phyloP scores from a whole-genome alignment of 345 rosid genomes.

The Crucihimalaya himalaica region DNA sequence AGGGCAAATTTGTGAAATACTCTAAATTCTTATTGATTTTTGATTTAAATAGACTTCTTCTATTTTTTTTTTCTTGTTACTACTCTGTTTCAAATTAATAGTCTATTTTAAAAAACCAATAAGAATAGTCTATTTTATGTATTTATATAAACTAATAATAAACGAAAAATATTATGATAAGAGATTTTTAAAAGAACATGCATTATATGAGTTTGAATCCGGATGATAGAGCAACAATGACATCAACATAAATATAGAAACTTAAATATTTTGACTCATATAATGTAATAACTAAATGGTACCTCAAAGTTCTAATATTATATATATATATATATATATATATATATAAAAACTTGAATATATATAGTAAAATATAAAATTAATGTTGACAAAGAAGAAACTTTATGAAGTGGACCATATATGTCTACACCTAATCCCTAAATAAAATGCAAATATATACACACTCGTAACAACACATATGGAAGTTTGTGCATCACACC shows the following conservation, averaged over 20 bases:
- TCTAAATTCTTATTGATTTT: too few species aligned
- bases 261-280: neutral
- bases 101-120: too few species aligned
- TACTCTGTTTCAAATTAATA: too few species aligned
- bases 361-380: neutral
- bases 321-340: too few species aligned
- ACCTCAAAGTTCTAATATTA: neutral
- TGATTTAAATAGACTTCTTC: too few species aligned
- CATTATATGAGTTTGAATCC: neutral
- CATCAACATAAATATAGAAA: neutral
- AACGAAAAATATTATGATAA: neutral
- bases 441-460: constrained; percentile 39
- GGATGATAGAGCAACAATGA: neutral
- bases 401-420: constrained; percentile 44
- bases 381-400: constrained; percentile 41
- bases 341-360: neutral
- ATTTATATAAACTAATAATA: too few species aligned
- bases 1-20: neutral
- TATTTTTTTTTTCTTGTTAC: too few species aligned
- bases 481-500: constrained; percentile 41
- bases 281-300: neutral
- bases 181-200: neutral
- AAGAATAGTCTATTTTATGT: too few species aligned
- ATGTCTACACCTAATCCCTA: constrained; percentile 44
- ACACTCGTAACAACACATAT: constrained; percentile 28